Evolutionary conservation across 306 rosid genomes (phyloP).

Genomic region (Lathyrus sativus): DNA sequence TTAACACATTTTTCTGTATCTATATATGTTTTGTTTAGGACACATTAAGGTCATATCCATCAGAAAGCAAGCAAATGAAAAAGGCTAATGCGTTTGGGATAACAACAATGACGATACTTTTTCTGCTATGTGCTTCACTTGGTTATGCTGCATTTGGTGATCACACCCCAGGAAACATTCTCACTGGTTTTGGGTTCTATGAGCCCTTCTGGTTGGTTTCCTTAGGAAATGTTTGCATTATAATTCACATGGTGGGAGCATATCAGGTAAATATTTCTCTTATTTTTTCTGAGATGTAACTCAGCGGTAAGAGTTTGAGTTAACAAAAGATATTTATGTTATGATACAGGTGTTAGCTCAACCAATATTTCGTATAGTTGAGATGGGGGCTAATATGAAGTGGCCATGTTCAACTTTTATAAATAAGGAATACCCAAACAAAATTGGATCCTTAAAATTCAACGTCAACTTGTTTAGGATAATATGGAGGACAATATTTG

Average conservation of each 20-base stretch:
- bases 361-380: constrained; percentile 53
- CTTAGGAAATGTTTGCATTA: constrained; percentile 54
- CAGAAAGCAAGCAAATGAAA: constrained; percentile 68
- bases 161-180: constrained; percentile 61
- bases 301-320: no score
- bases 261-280: constrained; percentile 49
- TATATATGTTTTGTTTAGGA: constrained; percentile 43
- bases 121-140: constrained; percentile 47
- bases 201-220: constrained; percentile 59
- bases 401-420: constrained; percentile 61
- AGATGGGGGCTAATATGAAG: constrained; percentile 43
- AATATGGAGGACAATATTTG: constrained; percentile 58
- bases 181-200: constrained; percentile 65
- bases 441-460: constrained; percentile 21
- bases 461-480: constrained; percentile 49
- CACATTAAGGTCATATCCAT: constrained; percentile 59
- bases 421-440: constrained; percentile 31
- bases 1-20: not conserved
- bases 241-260: constrained; percentile 64
- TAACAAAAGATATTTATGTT: not conserved
- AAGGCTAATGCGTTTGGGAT: constrained; percentile 53
- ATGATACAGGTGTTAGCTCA: constrained; percentile 51
- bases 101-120: constrained; percentile 46
- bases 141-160: constrained; percentile 78
- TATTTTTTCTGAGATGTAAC: no score